Conservation (phyloP, 352 stramenopile genomes). For the Globisporangium okanoganense region DNA sequence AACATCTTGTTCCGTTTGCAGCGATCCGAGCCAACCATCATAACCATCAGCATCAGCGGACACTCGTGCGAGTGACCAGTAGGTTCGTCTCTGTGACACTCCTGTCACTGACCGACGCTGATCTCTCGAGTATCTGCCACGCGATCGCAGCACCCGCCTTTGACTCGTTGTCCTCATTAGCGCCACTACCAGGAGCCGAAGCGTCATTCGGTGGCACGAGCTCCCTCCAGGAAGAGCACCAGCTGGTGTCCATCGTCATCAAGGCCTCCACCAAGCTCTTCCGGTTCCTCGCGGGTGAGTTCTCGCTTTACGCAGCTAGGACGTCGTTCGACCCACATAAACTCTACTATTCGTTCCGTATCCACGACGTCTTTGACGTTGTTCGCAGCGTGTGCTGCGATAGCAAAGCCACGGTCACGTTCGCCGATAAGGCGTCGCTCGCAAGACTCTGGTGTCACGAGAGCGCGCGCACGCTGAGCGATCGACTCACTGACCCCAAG, state of each 20-base stretch:
- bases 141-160: slow-evolving; percentile 13
- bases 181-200: not conserved
- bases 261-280: slow-evolving; percentile 58
- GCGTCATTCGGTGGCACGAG: not conserved
- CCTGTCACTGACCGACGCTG: slow-evolving; percentile 27
- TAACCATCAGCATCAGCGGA: not conserved
- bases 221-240: slow-evolving; percentile 24
- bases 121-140: slow-evolving; percentile 52
- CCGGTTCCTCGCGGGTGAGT: slow-evolving; percentile 26
- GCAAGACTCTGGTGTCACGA: slow-evolving; percentile 77
- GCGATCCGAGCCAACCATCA: slow-evolving; percentile 21
- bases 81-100: slow-evolving; percentile 37
- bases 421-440: slow-evolving; percentile 44
- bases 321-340: slow-evolving; percentile 32
- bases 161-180: not conserved
- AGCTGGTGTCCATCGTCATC: slow-evolving; percentile 36
- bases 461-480: slow-evolving; percentile 42
- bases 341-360: slow-evolving; percentile 48
- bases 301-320: slow-evolving; percentile 9
- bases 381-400: slow-evolving; percentile 42
- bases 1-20: slow-evolving; percentile 25
- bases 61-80: slow-evolving; percentile 24
- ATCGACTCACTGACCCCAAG: slow-evolving; percentile 33
- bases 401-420: slow-evolving; percentile 21
- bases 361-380: slow-evolving; percentile 38